These are phyloP conservation scores for Quercus engelmannii DNA, from an alignment of 306 rosid genomes.

Conservation along the genomic window DNA sequence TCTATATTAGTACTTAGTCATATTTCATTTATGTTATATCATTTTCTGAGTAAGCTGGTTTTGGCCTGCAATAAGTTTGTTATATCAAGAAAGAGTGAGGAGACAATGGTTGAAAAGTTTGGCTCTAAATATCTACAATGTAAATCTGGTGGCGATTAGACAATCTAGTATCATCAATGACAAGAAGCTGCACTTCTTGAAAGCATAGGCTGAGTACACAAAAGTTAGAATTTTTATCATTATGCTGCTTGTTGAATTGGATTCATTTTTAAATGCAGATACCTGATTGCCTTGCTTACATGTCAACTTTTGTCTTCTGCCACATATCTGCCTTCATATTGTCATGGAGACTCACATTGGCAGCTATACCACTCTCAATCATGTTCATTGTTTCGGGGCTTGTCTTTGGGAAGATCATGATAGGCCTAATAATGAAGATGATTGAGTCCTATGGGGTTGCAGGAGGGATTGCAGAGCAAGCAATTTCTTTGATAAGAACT, in stretches of 20 bases:
- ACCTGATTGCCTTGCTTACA: constrained; percentile 71
- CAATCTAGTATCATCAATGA: not conserved
- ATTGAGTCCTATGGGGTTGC: constrained; percentile 89
- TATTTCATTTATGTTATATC: no score
- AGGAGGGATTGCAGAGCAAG: constrained; percentile 84
- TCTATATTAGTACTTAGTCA: no score
- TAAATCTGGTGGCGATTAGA: not conserved
- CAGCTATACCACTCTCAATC: constrained; percentile 77
- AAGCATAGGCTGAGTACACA: not conserved
- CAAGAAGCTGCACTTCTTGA: not conserved
- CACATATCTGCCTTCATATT: constrained; percentile 75
- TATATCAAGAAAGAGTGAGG: not conserved
- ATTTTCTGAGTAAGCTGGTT: no score
- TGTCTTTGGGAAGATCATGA: constrained; percentile 65
- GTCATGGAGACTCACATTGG: constrained; percentile 81
- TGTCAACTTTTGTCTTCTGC: constrained; percentile 83
- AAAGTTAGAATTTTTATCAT: not conserved
- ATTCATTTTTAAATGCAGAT: constrained; percentile 43
- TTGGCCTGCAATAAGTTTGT: not conserved
- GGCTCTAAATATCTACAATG: not conserved
- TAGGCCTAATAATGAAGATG: constrained; percentile 73
- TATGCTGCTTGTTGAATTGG: constrained; percentile 10
- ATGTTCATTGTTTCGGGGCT: constrained; percentile 82
- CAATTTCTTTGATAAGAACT: constrained; percentile 80
- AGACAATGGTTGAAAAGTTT: not conserved